Conservation (phyloP, 192 early-diverging fungal genomes). For the Neocallimastix lanati region DNA sequence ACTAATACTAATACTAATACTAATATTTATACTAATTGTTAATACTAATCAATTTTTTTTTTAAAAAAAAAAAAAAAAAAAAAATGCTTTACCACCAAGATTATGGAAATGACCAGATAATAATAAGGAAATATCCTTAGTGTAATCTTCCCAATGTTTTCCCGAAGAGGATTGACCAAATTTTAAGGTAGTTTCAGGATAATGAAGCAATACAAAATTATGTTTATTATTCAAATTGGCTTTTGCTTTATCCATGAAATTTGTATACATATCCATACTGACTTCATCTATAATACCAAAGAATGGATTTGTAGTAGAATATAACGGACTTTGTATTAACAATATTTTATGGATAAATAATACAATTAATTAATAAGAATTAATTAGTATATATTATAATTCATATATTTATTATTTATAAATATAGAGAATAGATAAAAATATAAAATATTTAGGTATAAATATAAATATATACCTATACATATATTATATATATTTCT, state of each 20-base stretch:
- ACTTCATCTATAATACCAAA: not conserved
- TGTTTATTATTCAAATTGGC: not conserved
- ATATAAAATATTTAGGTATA: too few species aligned
- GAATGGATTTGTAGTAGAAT: not conserved
- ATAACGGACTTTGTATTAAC: not conserved
- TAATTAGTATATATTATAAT: too few species aligned
- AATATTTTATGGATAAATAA: too few species aligned
- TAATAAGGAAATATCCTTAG: constrained; percentile 45
- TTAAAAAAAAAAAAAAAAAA: too few species aligned
- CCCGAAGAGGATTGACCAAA: not conserved
- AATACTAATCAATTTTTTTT: too few species aligned
- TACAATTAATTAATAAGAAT: too few species aligned
- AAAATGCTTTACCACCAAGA: constrained; percentile 23
- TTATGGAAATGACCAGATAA: constrained; percentile 78
- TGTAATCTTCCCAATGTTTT: constrained; percentile 16
- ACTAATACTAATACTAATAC: too few species aligned
- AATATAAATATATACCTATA: too few species aligned
- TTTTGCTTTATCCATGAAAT: not conserved
- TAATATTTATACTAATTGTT: too few species aligned
- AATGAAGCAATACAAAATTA: not conserved
- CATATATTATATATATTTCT: too few species aligned
- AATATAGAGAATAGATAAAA: too few species aligned
- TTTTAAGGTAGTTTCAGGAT: not conserved
- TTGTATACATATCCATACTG: not conserved
- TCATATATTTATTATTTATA: too few species aligned